A percentile compares a stretch with the other conserved stretches of the same genome.
Evolutionary conservation across 225 moss, liverwort and hornwort species (phyloP).

Genomic region (Marchantia paleacea): DNA sequence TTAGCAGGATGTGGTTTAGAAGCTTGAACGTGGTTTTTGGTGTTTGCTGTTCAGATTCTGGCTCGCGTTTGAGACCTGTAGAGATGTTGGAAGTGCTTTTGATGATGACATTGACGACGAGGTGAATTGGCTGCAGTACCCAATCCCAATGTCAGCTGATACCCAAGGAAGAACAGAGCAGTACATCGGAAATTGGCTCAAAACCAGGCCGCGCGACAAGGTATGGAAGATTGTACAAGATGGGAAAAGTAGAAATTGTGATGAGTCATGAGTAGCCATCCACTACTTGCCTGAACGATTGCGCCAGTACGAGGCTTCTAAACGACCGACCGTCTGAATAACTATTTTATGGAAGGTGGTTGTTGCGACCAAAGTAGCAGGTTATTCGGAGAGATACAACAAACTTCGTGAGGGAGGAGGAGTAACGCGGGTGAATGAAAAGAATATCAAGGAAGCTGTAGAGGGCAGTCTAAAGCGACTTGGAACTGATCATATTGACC

Average conservation of each 20-base stretch:
- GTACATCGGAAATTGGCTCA: conserved; percentile 72
- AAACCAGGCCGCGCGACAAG: conserved; percentile 85
- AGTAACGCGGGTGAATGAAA: conserved; percentile 62
- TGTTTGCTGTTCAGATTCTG: neutral
- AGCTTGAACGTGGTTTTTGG: neutral
- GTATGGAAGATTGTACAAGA: conserved; percentile 16
- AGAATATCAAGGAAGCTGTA: conserved; percentile 80
- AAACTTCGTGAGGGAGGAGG: conserved; percentile 60
- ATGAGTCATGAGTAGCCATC: neutral
- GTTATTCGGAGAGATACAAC: conserved; percentile 50
- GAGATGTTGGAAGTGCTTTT: neutral
- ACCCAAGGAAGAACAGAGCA: conserved; percentile 67
- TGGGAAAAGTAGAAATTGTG: neutral
- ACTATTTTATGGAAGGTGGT: conserved; percentile 49
- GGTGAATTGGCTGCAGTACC: conserved; percentile 60
- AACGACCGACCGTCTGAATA: neutral
- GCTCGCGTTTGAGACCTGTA: neutral
- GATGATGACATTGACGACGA: neutral
- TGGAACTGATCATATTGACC: conserved; percentile 74
- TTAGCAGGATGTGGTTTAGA: neutral
- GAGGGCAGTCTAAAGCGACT: conserved; percentile 87
- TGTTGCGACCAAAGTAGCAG: conserved; percentile 77
- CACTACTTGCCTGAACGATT: neutral
- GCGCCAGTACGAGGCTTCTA: neutral
- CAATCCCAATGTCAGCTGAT: conserved; percentile 55